phyloP scores from a whole-genome alignment of 352 stramenopile species.

The Globisporangium iwayamae region DNA sequence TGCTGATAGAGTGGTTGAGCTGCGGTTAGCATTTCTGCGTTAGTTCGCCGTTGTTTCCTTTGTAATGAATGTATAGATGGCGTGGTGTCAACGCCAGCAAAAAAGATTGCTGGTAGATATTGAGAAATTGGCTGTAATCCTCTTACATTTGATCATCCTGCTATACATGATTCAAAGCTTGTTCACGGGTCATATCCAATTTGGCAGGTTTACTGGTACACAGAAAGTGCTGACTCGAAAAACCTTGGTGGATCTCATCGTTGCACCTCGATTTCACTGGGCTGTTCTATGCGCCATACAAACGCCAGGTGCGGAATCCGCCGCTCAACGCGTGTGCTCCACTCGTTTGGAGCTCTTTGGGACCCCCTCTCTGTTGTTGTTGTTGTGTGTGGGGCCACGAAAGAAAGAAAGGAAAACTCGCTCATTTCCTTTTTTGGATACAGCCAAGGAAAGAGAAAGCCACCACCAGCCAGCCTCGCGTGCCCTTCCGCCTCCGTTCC shows the following conservation, averaged over 20 bases:
- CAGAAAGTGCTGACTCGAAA: slow-evolving; percentile 15
- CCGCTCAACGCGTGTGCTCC: slow-evolving; percentile 40
- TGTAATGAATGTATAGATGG: no score
- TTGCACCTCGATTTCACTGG: slow-evolving; percentile 38
- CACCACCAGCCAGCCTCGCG: slow-evolving; percentile 14
- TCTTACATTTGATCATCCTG: no score
- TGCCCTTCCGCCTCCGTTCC: slow-evolving; percentile 18
- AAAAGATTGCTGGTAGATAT: no score
- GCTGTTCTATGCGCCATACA: slow-evolving; percentile 38
- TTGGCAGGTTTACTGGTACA: no score
- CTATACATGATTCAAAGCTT: no score
- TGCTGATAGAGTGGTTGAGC: no score
- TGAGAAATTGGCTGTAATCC: no score
- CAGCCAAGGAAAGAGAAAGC: slow-evolving; percentile 25
- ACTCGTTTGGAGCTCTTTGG: slow-evolving; percentile 34
- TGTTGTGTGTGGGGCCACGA: background rate
- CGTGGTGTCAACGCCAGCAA: no score
- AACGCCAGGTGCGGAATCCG: slow-evolving; percentile 1
- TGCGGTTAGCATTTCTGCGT: no score
- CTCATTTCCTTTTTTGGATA: slow-evolving; percentile 67
- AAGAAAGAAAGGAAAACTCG: background rate
- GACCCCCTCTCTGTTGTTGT: slow-evolving; percentile 23
- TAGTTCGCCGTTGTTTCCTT: no score
- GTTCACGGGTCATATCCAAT: no score
- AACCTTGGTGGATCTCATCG: slow-evolving; percentile 14